phyloP scores from a whole-genome alignment of 108 stramenopile species.

The Fragilariopsis cylindrus region DNA sequence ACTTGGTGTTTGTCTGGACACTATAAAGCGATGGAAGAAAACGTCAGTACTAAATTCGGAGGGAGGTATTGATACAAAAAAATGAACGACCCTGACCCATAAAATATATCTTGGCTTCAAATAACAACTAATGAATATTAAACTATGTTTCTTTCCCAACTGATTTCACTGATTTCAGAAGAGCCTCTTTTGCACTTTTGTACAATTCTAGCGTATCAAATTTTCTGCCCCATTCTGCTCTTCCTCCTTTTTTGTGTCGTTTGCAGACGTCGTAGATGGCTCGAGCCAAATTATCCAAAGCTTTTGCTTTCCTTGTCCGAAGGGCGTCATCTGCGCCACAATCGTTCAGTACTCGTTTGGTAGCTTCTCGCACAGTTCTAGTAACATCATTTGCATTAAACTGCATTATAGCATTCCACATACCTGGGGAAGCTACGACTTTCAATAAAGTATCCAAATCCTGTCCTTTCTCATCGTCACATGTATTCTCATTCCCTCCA shows the following conservation, averaged over 20 bases:
- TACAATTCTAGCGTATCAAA: conserved; percentile 6
- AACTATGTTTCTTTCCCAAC: neutral
- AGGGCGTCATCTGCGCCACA: neutral
- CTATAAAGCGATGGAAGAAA: conserved; percentile 24
- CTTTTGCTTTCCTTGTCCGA: conserved; percentile 18
- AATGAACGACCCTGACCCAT: neutral
- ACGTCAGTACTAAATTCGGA: conserved; percentile 2
- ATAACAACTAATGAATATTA: neutral
- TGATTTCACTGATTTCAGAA: conserved; percentile 18
- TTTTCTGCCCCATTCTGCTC: neutral
- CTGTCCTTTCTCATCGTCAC: neutral
- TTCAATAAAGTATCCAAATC: conserved; percentile 20
- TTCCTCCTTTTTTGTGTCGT: neutral
- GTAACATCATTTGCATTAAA: conserved; percentile 21
- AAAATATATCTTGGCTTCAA: no score
- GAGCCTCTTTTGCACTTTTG: conserved; percentile 9
- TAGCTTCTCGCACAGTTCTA: conserved; percentile 21
- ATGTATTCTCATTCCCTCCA: neutral
- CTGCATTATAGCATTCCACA: conserved; percentile 19
- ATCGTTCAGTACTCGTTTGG: conserved; percentile 21
- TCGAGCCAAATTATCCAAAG: conserved; percentile 19
- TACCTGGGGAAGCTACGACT: conserved; percentile 5
- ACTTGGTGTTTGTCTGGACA: conserved; percentile 51
- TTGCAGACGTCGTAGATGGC: conserved; percentile 18
- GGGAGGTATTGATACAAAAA: neutral